Evolutionary conservation across 2,329 filamentous ascomycete species (phyloP).

Genomic region (Calonectria crousiana): DNA sequence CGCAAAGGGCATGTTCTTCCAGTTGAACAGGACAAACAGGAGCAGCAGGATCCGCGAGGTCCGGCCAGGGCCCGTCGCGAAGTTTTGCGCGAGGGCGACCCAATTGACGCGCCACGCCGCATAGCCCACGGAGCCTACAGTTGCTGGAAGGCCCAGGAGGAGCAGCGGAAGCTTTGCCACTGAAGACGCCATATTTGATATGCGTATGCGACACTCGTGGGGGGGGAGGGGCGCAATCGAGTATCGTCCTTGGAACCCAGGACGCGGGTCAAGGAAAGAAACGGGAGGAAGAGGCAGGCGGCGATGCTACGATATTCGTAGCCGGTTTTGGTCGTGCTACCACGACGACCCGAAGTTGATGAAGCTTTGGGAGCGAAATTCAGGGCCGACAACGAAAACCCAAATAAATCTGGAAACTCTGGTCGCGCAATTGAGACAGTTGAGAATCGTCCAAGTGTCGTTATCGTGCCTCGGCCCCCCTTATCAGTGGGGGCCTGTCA

Average conservation of each 20-base stretch:
- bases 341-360: neutral
- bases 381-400: neutral
- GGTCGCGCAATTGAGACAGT: constrained; percentile 12
- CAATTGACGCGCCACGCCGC: constrained; percentile 61
- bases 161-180: constrained; percentile 49
- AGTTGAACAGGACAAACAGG: constrained; percentile 71
- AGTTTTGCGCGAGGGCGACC: constrained; percentile 52
- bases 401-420: neutral
- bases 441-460: neutral
- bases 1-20: constrained; percentile 79
- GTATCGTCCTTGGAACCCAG: neutral
- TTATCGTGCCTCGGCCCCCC: constrained; percentile 37
- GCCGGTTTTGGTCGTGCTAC: neutral
- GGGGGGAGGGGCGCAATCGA: neutral
- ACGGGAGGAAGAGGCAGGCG: neutral
- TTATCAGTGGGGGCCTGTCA: constrained; percentile 30
- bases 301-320: neutral
- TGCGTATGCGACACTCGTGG: neutral
- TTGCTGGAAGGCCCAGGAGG: constrained; percentile 51
- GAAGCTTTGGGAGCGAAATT: neutral
- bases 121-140: constrained; percentile 59
- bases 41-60: constrained; percentile 66
- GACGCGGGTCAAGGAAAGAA: neutral
- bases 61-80: constrained; percentile 67
- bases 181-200: constrained; percentile 48